phyloP scores from a whole-genome alignment of 352 stramenopile species.

The Globisporangium yorkense region DNA sequence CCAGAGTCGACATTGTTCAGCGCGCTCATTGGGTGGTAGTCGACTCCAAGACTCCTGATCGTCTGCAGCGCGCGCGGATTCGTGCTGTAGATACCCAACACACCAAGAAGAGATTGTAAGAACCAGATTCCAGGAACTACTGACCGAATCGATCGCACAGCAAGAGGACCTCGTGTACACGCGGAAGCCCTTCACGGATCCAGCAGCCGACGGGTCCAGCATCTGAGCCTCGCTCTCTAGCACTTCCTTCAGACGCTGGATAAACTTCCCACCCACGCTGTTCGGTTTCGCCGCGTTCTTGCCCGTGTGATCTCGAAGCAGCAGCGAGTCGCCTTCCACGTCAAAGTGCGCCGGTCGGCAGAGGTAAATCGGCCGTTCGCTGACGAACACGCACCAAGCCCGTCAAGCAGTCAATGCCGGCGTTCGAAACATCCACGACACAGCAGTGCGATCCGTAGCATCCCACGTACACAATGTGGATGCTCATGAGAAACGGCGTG shows the following conservation, averaged over 20 bases:
- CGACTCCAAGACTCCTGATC: conserved; percentile 26
- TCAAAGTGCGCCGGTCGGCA: conserved; percentile 30
- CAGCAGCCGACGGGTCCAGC: not conserved
- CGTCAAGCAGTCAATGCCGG: too few species aligned
- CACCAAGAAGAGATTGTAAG: not conserved
- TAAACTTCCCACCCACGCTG: conserved; percentile 19
- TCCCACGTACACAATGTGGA: conserved; percentile 33
- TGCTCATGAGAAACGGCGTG: conserved; percentile 46
- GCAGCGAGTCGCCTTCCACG: conserved; percentile 23
- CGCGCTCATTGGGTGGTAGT: conserved; percentile 36
- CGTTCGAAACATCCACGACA: too few species aligned
- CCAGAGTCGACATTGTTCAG: conserved; percentile 38
- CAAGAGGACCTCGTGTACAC: conserved; percentile 30
- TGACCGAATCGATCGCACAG: not conserved
- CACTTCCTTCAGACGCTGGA: conserved; percentile 18
- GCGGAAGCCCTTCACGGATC: conserved; percentile 18
- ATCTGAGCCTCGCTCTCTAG: conserved; percentile 14
- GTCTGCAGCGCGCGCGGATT: conserved; percentile 33
- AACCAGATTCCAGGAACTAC: not conserved
- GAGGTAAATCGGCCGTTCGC: conserved; percentile 35
- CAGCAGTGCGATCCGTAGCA: not conserved
- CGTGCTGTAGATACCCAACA: conserved; percentile 15
- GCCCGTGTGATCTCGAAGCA: conserved; percentile 13
- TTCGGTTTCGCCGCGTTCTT: conserved; percentile 12
- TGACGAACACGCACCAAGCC: not conserved